Evolutionary conservation across 179 eudicot genomes (phyloP), one percentile per base, ranked within the genome.

Genomic region (Carnegiea gigantea): DNA sequence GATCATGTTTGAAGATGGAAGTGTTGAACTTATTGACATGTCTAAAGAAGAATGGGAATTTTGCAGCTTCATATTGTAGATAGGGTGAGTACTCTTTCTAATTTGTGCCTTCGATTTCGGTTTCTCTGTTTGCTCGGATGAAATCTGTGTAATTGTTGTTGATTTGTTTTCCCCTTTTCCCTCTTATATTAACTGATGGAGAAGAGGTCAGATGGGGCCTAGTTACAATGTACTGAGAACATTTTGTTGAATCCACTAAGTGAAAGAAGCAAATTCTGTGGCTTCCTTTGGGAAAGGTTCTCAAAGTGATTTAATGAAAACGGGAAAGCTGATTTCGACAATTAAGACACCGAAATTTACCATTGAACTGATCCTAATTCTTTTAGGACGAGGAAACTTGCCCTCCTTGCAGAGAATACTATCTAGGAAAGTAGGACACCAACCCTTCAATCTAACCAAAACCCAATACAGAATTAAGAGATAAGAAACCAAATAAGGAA

Each of bases 1-100:
- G 99, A 88, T 95, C 82, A 86, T 95, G 98, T 94, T 90, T 82
- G 98, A 92, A 85, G 94, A 92, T 76, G 98, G 99, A 74, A 28
- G 43, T 46, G 81, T 70, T 76, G 92, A 89, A 83, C 83, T 83
- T 74, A 86, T 95, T 80, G 99, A 95, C 91, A 79, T 95, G 93
- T 88, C 98, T 53, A 91, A 89, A 87, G 94, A 90, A 85, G 93
- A 90, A 64, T 95, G 99, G 99, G 98, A 94, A 75, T 76, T 84
- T 88, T 90, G 93, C 84, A 84, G 75, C 85, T 80, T 86, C 79
- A 77, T 90, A 84, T 83, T 82, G 79, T 86, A 84, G 82, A 82
- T 82, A 72, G 77, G 87, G 87, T 85, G 85, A 82, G 85, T 85
- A 76, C 75, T 67, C 64, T 49, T 73, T 59, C 83, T 73, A 17